phyloP scores from a whole-genome alignment of 805 yeast genomes.

The Starmerella gropengiesseri region DNA sequence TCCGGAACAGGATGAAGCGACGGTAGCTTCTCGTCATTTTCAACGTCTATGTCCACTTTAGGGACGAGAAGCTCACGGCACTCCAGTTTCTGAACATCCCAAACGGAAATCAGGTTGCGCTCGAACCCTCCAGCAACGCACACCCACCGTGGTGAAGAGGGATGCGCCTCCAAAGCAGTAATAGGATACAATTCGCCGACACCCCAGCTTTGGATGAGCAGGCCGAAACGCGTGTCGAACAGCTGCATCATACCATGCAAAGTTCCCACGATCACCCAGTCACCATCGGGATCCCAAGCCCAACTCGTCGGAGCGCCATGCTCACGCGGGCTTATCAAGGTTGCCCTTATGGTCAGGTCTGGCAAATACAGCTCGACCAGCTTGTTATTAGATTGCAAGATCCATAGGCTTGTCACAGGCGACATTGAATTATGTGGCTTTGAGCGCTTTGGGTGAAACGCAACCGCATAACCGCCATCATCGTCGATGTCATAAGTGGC shows the following conservation, averaged over 20 bases:
- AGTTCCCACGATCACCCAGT: constrained; percentile 71
- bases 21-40: constrained; percentile 18
- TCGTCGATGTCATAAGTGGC: constrained; percentile 6
- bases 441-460: constrained; percentile 29
- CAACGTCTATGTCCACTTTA: constrained; percentile 9
- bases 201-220: constrained; percentile 52
- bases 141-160: constrained; percentile 37
- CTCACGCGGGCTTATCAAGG: constrained; percentile 43
- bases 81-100: constrained; percentile 60
- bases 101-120: constrained; percentile 49
- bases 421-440: neutral
- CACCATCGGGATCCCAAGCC: constrained; percentile 40
- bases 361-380: constrained; percentile 45
- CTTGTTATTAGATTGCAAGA: constrained; percentile 15
- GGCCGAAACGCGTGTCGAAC: constrained; percentile 69
- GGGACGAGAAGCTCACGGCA: constrained; percentile 38
- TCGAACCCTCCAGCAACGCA: constrained; percentile 60
- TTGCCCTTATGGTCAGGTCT: constrained; percentile 37
- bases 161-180: constrained; percentile 36
- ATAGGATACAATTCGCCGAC: constrained; percentile 45
- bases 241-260: constrained; percentile 58
- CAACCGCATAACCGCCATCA: constrained; percentile 34
- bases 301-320: constrained; percentile 61
- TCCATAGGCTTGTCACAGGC: constrained; percentile 11
- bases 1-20: constrained; percentile 23